Conservation (phyloP, 345 rosid genomes). For the Anacardium occidentale region DNA sequence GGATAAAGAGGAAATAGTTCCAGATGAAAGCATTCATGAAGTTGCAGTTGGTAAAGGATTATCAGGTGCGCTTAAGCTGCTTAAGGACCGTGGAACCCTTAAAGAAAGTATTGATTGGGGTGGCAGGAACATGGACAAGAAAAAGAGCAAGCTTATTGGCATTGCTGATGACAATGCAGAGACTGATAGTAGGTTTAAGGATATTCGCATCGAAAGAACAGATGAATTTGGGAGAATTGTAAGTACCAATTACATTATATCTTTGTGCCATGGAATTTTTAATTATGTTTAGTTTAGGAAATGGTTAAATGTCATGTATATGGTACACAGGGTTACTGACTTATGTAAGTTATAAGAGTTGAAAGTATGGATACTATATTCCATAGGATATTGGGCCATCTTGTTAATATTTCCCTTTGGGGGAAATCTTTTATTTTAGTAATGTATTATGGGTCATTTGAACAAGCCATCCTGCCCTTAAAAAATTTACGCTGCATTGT, state of each 20-base stretch:
- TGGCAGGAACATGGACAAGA: slow-evolving; percentile 99
- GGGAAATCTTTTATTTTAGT: background rate
- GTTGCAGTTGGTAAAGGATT: slow-evolving; percentile 86
- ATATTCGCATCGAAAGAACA: slow-evolving; percentile 80
- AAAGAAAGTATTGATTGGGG: slow-evolving; percentile 94
- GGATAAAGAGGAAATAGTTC: slow-evolving; percentile 59
- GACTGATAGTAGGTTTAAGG: slow-evolving; percentile 51
- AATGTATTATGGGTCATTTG: no score
- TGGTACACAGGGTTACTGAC: background rate
- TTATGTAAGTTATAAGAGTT: no score
- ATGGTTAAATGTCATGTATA: background rate
- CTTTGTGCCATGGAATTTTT: background rate
- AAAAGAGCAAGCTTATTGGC: slow-evolving; percentile 95
- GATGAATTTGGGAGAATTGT: slow-evolving; percentile 97
- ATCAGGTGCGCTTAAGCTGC: slow-evolving; percentile 79
- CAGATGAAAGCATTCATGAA: slow-evolving; percentile 86
- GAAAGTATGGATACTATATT: no score
- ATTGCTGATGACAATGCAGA: slow-evolving; percentile 47
- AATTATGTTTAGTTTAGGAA: background rate
- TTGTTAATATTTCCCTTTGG: background rate
- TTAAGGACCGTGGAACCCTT: slow-evolving; percentile 86
- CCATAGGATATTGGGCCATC: no score
- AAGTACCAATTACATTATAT: slow-evolving; percentile 39
- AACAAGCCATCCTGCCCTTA: background rate
- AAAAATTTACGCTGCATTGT: background rate